Conservation (phyloP, 768 basidiomycete genomes). For the Boletellus emodensis region DNA sequence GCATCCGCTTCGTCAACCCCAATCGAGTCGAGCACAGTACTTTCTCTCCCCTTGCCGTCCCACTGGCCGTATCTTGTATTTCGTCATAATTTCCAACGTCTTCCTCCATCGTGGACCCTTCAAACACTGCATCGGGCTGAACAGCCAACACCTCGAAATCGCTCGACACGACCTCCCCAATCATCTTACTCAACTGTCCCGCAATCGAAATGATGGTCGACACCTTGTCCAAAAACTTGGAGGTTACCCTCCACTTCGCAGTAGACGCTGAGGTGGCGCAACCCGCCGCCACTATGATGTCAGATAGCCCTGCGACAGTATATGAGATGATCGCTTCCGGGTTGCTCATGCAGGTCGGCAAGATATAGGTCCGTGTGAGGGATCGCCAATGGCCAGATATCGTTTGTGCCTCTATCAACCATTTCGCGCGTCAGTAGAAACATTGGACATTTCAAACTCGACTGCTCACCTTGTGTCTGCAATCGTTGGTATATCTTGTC, state of each 20-base stretch:
- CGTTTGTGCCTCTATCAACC: constrained; percentile 5
- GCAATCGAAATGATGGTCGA: constrained; percentile 2
- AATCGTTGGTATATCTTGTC: constrained; percentile 6
- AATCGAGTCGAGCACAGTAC: neutral
- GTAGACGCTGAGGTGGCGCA: neutral
- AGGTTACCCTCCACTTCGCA: constrained; percentile 1
- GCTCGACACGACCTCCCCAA: constrained; percentile 3
- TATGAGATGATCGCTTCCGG: neutral
- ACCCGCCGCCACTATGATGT: constrained; percentile 7
- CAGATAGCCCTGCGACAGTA: neutral
- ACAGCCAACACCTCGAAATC: constrained; percentile 5
- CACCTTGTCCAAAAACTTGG: constrained; percentile 3
- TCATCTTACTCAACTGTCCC: constrained; percentile 4
- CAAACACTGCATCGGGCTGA: neutral
- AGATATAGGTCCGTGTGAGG: constrained; percentile 8
- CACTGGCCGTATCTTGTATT: too few species aligned
- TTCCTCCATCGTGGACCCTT: constrained; percentile 11
- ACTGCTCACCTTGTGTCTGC: constrained; percentile 3
- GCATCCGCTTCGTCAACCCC: constrained; percentile 1
- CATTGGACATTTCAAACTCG: neutral
- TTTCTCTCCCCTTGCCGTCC: neutral
- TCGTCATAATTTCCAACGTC: neutral
- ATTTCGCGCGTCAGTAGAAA: neutral
- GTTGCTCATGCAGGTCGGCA: neutral
- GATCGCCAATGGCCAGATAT: constrained; percentile 12